Base-by-base conservation (phyloP, 2,329 filamentous ascomycete species). In the Trichoderma cornu-damae region DNA sequence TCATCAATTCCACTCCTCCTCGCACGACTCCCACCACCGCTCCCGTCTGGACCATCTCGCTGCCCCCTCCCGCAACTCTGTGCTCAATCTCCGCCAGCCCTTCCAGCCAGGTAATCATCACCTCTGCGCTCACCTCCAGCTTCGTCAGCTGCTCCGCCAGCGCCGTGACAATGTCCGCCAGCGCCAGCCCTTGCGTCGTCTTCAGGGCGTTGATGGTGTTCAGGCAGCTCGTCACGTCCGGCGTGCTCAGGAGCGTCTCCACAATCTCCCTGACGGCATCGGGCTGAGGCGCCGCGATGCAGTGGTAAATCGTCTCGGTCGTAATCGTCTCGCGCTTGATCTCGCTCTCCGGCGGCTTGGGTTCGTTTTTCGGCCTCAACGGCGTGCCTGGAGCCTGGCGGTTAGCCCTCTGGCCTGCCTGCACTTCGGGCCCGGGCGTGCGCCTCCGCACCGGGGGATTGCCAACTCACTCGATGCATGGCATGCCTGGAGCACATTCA, bases 401-500 rank as follows among this genome's bases (percentile, higher is more conserved):
- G 40, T 63, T 47, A 67, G 60, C 24, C 5, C 16, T 30, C 12
- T 7, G 4, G 0, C 4, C 8, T 11, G 9, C 12, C 12, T 3
- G 81, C 71, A 68, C 76, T 26, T 11, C 6, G n/a, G n/a, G n/a
- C n/a, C n/a, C n/a, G n/a, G n/a, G 26, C 14, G 3, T 2, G 14
- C 26, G 14, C 20, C 20, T 26, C 1, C 4, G 65, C 79, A 83
- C 43, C 78, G 72, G 53, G 82, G 80, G n/a, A n/a, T n/a, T 20
- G 0, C 7, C 90, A 42, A 48, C 35, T 49, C 26, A 84, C 90
- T 95, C 61, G 91, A 96, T 32, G 94, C 94, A 70, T 97, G 90
- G 64, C 94, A 99, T 7, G 94, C 94, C 74, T 99, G 94, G 26
- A 99, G 79, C 8, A 99, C 94, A 67, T 99, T 99, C 64, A 99